These are phyloP conservation scores for Lactarius psammicola DNA, from an alignment of 768 basidiomycete genomes.

Conservation along the genomic window DNA sequence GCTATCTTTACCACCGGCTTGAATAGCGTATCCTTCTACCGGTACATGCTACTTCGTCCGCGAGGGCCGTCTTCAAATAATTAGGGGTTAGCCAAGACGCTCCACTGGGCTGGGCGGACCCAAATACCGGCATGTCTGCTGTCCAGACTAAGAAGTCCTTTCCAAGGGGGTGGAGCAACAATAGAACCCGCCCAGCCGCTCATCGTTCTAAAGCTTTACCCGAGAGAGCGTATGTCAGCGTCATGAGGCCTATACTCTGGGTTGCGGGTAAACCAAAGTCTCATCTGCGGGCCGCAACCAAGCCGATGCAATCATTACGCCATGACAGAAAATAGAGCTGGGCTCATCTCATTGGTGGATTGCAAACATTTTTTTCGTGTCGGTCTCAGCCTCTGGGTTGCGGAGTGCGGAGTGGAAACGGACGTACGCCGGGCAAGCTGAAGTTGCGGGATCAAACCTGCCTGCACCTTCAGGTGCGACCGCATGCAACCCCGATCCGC, in stretches of 20 bases:
- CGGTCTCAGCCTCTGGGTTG: background rate
- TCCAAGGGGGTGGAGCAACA: background rate
- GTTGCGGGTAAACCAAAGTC: background rate
- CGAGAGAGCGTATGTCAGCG: constrained; percentile 11
- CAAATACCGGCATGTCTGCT: constrained; percentile 8
- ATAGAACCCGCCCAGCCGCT: background rate
- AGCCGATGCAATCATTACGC: background rate
- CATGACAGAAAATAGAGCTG: background rate
- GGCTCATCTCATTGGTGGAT: background rate
- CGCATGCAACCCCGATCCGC: constrained; percentile 6
- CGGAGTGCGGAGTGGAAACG: background rate
- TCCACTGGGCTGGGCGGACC: background rate
- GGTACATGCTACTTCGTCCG: background rate
- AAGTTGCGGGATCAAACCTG: constrained; percentile 10
- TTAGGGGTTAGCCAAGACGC: constrained; percentile 8
- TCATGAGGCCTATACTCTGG: background rate
- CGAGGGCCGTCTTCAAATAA: background rate
- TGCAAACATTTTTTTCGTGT: background rate
- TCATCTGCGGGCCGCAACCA: background rate
- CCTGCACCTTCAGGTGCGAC: constrained; percentile 10
- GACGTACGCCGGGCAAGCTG: constrained; percentile 4
- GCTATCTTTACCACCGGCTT: background rate
- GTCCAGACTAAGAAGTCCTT: constrained; percentile 7
- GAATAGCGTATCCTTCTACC: background rate
- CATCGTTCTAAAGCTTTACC: background rate